Conservation (phyloP, 768 basidiomycete genomes). For the Mycena crocata region DNA sequence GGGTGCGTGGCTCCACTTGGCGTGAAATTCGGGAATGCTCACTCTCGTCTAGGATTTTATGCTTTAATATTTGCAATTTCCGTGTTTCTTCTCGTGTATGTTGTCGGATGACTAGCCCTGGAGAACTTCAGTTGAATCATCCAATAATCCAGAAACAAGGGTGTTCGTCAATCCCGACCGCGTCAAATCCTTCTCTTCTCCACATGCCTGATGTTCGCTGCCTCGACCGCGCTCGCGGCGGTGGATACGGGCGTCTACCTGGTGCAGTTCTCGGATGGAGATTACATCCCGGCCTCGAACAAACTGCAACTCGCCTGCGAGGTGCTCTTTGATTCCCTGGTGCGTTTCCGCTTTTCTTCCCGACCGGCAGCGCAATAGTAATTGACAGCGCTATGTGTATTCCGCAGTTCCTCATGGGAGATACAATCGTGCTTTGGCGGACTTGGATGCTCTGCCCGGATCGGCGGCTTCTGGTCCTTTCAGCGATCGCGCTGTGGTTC, state of each 20-base stretch:
- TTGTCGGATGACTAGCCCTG: not conserved
- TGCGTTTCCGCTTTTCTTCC: not conserved
- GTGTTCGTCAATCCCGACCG: not conserved
- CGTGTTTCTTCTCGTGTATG: constrained; percentile 8
- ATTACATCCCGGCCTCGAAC: not conserved
- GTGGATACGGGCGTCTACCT: constrained; percentile 10
- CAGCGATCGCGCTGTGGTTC: constrained; percentile 14
- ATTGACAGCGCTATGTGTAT: not conserved
- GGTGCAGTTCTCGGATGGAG: not conserved
- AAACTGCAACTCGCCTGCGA: constrained; percentile 13
- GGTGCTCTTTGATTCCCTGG: constrained; percentile 9
- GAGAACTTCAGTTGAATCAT: not conserved
- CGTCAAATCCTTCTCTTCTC: constrained; percentile 17
- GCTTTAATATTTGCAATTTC: constrained; percentile 1
- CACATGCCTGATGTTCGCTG: constrained; percentile 6
- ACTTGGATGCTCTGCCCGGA: constrained; percentile 8
- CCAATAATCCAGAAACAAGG: not conserved
- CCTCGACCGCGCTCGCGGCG: not conserved
- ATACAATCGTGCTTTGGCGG: constrained; percentile 18
- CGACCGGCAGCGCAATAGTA: not conserved
- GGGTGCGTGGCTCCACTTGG: not conserved
- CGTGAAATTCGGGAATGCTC: not conserved
- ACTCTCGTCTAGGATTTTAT: not conserved
- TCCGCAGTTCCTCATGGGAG: constrained; percentile 4
- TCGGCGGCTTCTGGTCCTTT: not conserved